Evolutionary conservation across 2,329 filamentous ascomycete genomes (phyloP), one percentile per base, ranked within the genome.

Genomic region (Pezicula radicicola): DNA sequence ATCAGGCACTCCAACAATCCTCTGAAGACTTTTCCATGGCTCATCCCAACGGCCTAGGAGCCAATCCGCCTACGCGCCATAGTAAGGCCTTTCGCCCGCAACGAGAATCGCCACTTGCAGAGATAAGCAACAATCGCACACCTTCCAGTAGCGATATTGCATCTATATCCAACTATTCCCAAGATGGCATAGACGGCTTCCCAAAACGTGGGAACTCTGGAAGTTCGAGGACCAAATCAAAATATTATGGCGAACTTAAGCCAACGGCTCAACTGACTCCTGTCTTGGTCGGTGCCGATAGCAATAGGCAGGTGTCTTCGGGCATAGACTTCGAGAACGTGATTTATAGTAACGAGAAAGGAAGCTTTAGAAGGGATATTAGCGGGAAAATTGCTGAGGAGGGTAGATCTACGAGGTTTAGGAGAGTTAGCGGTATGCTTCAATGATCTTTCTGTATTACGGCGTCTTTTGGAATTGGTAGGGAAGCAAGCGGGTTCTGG

Each of bases 381-480:
- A 91, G 87, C 64, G 88, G 88, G 1, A 89, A 88, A 73, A 69
- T 84, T 50, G 87, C 79, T 0, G 88, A 91, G 66, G 88, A 92
- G 65, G 88, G 88, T 2, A 16, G 59, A 63, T 61, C 54, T 28
- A 64, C 66, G 21, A 68, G 67, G 59, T 66, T 67, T 50, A 64
- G 75, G 58, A 75, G 72, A 53, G 66, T 71, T 12, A 68, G 64
- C 28, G 63, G 66, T 42, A 48, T 53, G 48, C 51, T 46, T 44
- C 30, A 25, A 18, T 45, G n/a, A 21, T 40, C 33, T 45, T 5
- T 40, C 33, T 9, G 16, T 8, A 47, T 19, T 45, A 3, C 33
- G 50, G 35, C 18, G 15, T 43, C 16, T 51, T 25, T 48, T 47
- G 33, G 36, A 27, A 48, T 43, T 45, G 28, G 18, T 18, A 21